These are phyloP conservation scores for Wickerhamiella brachini DNA, from an alignment of 805 yeast genomes.

Conservation along the genomic window DNA sequence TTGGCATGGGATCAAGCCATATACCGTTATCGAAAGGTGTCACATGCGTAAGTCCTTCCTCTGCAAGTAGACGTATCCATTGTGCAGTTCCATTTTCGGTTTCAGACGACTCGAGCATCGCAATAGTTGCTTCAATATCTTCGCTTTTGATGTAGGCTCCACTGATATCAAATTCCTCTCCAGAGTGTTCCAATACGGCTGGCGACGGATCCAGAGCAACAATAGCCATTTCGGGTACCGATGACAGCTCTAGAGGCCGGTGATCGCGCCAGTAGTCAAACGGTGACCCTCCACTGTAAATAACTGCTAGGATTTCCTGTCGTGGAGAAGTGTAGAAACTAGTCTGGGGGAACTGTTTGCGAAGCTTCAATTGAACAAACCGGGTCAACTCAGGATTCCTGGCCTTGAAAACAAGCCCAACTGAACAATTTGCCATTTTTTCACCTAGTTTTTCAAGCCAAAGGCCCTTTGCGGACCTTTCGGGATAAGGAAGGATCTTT, in stretches of 20 bases:
- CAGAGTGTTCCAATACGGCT: background rate
- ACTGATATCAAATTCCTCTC: background rate
- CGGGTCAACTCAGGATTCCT: background rate
- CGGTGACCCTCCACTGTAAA: conserved; percentile 7
- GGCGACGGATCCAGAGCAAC: background rate
- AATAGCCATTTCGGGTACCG: background rate
- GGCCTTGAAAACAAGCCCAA: conserved; percentile 2
- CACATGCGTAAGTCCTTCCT: background rate
- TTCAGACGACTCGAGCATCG: background rate
- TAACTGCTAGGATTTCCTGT: conserved; percentile 7
- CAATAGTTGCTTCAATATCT: background rate
- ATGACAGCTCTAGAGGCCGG: background rate
- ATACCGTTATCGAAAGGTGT: background rate
- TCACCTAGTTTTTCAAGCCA: conserved; percentile 9
- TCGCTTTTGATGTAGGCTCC: background rate
- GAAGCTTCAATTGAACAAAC: conserved; percentile 10
- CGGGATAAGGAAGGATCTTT: conserved; percentile 14
- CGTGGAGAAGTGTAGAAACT: conserved; percentile 6
- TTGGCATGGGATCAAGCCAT: background rate
- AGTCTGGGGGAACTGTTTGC: conserved; percentile 1
- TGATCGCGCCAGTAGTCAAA: conserved; percentile 10
- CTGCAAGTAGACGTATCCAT: background rate
- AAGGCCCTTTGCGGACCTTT: conserved; percentile 11
- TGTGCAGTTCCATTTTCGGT: background rate
- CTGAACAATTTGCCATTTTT: conserved; percentile 1